phyloP scores from a whole-genome alignment of 129 eudicot genomes.

The Rutidosis leptorrhynchoides region DNA sequence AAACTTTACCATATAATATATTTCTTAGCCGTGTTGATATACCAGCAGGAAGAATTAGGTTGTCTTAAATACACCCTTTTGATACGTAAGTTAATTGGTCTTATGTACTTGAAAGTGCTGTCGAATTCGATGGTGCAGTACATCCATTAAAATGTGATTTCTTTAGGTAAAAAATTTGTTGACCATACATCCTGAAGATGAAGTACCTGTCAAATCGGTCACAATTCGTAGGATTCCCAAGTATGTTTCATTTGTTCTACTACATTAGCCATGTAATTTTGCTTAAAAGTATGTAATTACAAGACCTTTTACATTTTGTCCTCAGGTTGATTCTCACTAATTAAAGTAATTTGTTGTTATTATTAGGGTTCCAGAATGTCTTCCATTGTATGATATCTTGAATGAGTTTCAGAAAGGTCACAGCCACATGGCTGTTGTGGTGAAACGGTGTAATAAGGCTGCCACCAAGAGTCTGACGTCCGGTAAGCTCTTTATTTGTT shows the following conservation, averaged over 20 bases:
- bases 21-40: neutral
- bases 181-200: conserved; percentile 79
- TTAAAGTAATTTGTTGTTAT: conserved; percentile 1
- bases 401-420: conserved; percentile 97
- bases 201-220: conserved; percentile 66
- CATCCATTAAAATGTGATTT: neutral
- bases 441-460: conserved; percentile 36
- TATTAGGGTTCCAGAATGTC: conserved; percentile 67
- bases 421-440: conserved; percentile 96
- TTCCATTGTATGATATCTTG: conserved; percentile 85
- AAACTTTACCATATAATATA: neutral
- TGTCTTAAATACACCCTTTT: neutral
- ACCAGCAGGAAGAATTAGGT: neutral
- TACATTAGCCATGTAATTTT: neutral
- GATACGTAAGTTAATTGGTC: neutral
- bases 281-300: neutral
- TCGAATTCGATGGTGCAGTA: neutral
- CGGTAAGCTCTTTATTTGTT: conserved; percentile 28
- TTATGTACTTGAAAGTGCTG: neutral
- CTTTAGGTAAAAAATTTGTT: conserved; percentile 73
- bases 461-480: conserved; percentile 21
- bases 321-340: neutral
- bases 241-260: conserved; percentile 30
- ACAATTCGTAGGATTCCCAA: conserved; percentile 74
- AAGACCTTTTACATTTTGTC: neutral